A percentile compares a stretch with the other conserved stretches of the same genome.
These are phyloP conservation scores for Aethionema arabicum DNA, from an alignment of 345 rosid genomes.

Conservation along the genomic window DNA sequence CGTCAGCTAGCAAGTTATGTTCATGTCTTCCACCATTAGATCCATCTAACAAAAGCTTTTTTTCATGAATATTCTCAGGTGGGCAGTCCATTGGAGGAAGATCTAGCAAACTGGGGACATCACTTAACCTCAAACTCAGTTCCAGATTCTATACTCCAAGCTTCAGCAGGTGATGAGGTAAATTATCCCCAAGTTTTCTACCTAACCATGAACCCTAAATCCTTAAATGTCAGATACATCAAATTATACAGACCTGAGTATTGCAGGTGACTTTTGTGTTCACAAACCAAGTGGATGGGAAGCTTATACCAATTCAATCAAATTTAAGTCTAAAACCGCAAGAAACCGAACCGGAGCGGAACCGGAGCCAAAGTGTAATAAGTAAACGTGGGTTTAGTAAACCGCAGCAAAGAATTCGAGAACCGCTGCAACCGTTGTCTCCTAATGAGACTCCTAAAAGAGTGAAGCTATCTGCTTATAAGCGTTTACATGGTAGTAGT, in stretches of 20 bases:
- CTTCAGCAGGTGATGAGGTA: slow-evolving; percentile 96
- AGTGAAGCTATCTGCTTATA: slow-evolving; percentile 36
- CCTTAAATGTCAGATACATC: too few species aligned
- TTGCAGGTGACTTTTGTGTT: slow-evolving; percentile 86
- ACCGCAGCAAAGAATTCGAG: slow-evolving; percentile 41
- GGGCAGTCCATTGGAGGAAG: slow-evolving; percentile 88
- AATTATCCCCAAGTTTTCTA: slow-evolving; percentile 2
- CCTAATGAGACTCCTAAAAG: slow-evolving; percentile 22
- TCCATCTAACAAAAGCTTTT: slow-evolving; percentile 6
- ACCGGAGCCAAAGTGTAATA: slow-evolving; percentile 32
- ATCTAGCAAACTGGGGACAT: slow-evolving; percentile 91
- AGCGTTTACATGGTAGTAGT: slow-evolving; percentile 31
- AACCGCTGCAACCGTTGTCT: slow-evolving; percentile 38
- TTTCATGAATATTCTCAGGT: slow-evolving; percentile 47
- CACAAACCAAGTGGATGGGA: slow-evolving; percentile 92
- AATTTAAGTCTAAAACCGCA: slow-evolving; percentile 40
- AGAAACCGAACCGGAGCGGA: slow-evolving; percentile 23
- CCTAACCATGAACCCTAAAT: neutral
- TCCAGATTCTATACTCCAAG: slow-evolving; percentile 82
- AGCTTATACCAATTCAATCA: slow-evolving; percentile 80
- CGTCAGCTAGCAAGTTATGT: slow-evolving; percentile 10
- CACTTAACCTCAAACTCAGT: slow-evolving; percentile 68
- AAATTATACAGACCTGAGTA: too few species aligned
- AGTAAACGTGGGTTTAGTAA: slow-evolving; percentile 34
- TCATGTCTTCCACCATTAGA: slow-evolving; percentile 11